Conservation (phyloP, 1,284 basidiomycete genomes). For the Coniferiporia sulphurascens region DNA sequence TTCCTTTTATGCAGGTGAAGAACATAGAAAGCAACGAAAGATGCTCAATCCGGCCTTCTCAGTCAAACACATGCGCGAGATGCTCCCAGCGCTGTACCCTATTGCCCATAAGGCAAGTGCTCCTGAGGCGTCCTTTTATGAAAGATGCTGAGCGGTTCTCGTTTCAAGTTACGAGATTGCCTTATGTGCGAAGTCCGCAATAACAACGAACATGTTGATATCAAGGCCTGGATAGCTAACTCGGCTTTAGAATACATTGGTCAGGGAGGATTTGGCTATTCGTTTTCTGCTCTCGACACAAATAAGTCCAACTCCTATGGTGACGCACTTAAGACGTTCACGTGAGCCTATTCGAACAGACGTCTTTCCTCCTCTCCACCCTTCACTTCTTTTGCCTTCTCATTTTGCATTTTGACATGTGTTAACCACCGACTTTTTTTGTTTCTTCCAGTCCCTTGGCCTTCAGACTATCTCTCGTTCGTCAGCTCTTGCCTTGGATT, state of each 20-base stretch:
- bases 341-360: background rate
- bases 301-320: background rate
- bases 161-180: constrained; percentile 21
- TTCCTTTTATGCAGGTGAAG: constrained; percentile 17
- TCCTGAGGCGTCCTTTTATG: constrained; percentile 3
- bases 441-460: background rate
- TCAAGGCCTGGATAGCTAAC: constrained; percentile 36
- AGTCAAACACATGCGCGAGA: constrained; percentile 24
- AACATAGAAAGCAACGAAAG: constrained; percentile 25
- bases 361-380: background rate
- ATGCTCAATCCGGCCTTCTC: constrained; percentile 30
- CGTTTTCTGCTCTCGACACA: constrained; percentile 32
- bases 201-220: constrained; percentile 30
- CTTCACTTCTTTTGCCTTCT: background rate
- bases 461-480: constrained; percentile 1
- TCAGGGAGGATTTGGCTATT: constrained; percentile 34
- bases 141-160: constrained; percentile 7
- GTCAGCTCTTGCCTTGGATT: constrained; percentile 12
- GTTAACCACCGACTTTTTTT: background rate
- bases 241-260: constrained; percentile 32
- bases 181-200: constrained; percentile 13
- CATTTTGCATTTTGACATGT: background rate
- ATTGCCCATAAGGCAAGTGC: constrained; percentile 26
- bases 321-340: background rate
- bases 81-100: constrained; percentile 25